Evolutionary conservation across 306 rosid genomes (phyloP), one percentile per base, ranked within the genome.

Genomic region (Gastrolobium villosum): DNA sequence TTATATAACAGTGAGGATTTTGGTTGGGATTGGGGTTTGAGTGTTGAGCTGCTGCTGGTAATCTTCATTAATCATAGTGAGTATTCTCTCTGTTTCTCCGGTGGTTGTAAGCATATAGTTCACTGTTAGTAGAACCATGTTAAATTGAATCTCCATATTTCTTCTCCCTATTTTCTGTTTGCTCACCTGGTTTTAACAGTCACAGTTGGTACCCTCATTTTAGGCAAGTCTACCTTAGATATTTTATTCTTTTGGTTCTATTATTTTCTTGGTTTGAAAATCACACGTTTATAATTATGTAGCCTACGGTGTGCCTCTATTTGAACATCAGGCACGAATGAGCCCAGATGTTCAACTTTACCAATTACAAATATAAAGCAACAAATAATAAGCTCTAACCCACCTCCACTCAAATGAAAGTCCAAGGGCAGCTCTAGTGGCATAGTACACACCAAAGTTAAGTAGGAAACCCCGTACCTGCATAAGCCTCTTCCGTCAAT

Each of bases 391-490:
- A 86, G 64, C 59, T 39, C 49, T 34, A 61, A 89, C 96, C 67
- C 67, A 94, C 97, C 99, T 92, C 97, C 97, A 94, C 87, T 90
- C 90, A 79, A 94, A 94, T 50, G 93, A 52, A 74, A 94, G 97
- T 45, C 97, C 99, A 80, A 94, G 95, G 73, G 99, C 93, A 72
- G 95, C 93, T 92, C 97, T 88, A 39, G 97, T 94, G 69, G 97
- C 95, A 80, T 92, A 92, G 83, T 94, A 94, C 31, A 94, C 99
- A 48, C 99, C 97, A 74, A 94, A 94, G 75, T 94, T 94, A 76
- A 94, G 97, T 77, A 94, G 97, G 83, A 94, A 94, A 26, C 99
- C 99, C 2, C 97, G 87, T 28, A 94, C 99, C 99, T 94, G 89
- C 86, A 84, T 9, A 76, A 79, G 82, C 13, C 40, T 80, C 61